phyloP scores from a whole-genome alignment of 805 yeast species.

The Saccharomycopsis microspora region DNA sequence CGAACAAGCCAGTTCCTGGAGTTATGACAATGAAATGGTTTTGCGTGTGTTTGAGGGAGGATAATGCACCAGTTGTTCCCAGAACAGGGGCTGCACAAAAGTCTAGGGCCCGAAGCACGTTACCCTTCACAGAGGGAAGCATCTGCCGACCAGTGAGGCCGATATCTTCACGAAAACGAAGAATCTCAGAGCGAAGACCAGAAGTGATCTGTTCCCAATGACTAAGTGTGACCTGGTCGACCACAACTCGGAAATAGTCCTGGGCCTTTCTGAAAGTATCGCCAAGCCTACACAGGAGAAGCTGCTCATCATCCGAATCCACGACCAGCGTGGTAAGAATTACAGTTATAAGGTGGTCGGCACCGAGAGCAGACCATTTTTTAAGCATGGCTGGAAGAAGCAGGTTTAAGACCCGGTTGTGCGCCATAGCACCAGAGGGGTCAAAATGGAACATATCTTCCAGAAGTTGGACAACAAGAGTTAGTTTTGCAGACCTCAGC shows the following conservation, averaged over 20 bases:
- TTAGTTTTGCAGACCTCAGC: constrained; percentile 79
- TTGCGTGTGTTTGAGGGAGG: constrained; percentile 81
- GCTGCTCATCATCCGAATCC: constrained; percentile 32
- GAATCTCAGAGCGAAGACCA: constrained; percentile 71
- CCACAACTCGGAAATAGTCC: constrained; percentile 88
- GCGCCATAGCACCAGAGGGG: constrained; percentile 89
- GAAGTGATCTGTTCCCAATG: constrained; percentile 93
- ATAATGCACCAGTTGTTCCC: constrained; percentile 25
- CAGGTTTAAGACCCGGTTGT: constrained; percentile 86
- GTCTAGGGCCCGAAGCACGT: constrained; percentile 76
- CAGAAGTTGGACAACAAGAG: constrained; percentile 79
- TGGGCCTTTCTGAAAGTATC: constrained; percentile 55
- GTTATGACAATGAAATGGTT: constrained; percentile 80
- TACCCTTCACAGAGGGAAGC: constrained; percentile 83
- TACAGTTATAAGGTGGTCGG: constrained; percentile 86
- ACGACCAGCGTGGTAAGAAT: constrained; percentile 74
- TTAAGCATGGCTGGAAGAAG: constrained; percentile 81
- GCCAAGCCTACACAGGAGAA: constrained; percentile 31
- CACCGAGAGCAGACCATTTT: constrained; percentile 75
- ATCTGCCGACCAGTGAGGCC: constrained; percentile 36
- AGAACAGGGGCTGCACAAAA: constrained; percentile 55
- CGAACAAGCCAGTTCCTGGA: constrained; percentile 90
- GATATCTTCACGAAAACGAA: constrained; percentile 69
- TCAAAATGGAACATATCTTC: constrained; percentile 98
- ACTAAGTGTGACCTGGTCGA: constrained; percentile 81